Conservation (phyloP, 352 stramenopile species). For the Phytophthora pluvialis region DNA sequence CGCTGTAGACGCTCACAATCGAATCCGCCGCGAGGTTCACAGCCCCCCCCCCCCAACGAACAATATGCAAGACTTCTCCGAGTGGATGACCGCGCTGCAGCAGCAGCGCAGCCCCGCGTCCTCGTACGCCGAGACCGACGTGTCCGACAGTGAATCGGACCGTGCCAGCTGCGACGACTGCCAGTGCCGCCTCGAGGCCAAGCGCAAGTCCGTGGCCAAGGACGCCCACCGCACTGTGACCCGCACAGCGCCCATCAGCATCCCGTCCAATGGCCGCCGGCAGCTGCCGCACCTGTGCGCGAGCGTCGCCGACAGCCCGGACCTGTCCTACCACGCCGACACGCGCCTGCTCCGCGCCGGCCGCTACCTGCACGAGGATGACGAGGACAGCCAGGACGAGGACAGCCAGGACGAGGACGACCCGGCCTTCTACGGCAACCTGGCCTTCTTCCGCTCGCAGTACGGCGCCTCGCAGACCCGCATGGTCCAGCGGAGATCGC, state of each 20-base stretch:
- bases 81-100: slow-evolving; percentile 57
- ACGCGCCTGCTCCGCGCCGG: slow-evolving; percentile 37
- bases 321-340: slow-evolving; percentile 45
- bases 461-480: slow-evolving; percentile 24
- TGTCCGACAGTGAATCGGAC: slow-evolving; percentile 55
- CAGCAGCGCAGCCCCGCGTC: slow-evolving; percentile 51
- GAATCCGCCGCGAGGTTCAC: slow-evolving; percentile 25
- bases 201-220: slow-evolving; percentile 33
- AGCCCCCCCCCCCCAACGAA: too few species aligned
- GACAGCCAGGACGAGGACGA: slow-evolving; percentile 75
- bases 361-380: slow-evolving; percentile 30
- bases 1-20: slow-evolving; percentile 38
- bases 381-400: slow-evolving; percentile 30
- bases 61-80: slow-evolving; percentile 51
- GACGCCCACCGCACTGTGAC: slow-evolving; percentile 27
- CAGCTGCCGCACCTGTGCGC: slow-evolving; percentile 29
- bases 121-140: slow-evolving; percentile 63
- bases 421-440: slow-evolving; percentile 66
- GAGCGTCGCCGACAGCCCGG: slow-evolving; percentile 31
- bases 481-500: slow-evolving; percentile 16
- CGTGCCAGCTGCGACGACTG: slow-evolving; percentile 33
- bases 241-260: slow-evolving; percentile 65
- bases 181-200: slow-evolving; percentile 27
- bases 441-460: slow-evolving; percentile 73
- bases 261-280: slow-evolving; percentile 37